Conservation (phyloP, 1,284 basidiomycete genomes). For the Apiotrichum mycotoxinovorans region DNA sequence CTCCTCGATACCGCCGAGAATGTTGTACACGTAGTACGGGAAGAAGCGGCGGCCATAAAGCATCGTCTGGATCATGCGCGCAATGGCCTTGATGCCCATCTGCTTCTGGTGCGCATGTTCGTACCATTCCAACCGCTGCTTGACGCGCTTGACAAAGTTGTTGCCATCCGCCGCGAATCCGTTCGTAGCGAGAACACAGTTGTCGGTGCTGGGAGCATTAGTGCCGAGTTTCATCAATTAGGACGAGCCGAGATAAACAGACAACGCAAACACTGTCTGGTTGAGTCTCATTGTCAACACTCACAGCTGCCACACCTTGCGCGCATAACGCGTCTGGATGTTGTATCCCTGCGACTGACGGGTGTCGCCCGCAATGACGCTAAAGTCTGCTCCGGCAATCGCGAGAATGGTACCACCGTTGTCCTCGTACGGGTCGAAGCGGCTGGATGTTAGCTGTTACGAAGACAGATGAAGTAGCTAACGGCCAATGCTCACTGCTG, state of each 20-base stretch:
- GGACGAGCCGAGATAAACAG: neutral
- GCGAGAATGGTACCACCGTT: slow-evolving; percentile 94
- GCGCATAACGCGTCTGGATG: slow-evolving; percentile 94
- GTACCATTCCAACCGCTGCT: slow-evolving; percentile 95
- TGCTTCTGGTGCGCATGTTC: slow-evolving; percentile 88
- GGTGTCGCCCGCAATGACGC: slow-evolving; percentile 90
- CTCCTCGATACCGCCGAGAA: slow-evolving; percentile 88
- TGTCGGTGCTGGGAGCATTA: slow-evolving; percentile 66
- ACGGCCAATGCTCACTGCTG: slow-evolving; percentile 35
- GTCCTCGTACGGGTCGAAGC: slow-evolving; percentile 81
- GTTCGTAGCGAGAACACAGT: slow-evolving; percentile 85
- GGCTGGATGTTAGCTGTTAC: slow-evolving; percentile 27
- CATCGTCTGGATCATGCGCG: slow-evolving; percentile 92
- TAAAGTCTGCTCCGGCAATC: slow-evolving; percentile 85
- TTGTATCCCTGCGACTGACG: slow-evolving; percentile 89
- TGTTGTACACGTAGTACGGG: slow-evolving; percentile 94
- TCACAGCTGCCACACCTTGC: slow-evolving; percentile 55
- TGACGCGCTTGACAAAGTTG: slow-evolving; percentile 91
- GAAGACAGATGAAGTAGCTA: neutral
- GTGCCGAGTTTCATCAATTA: neutral
- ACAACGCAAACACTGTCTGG: neutral
- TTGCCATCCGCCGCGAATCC: slow-evolving; percentile 94
- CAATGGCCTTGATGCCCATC: slow-evolving; percentile 87
- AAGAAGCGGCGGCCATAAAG: slow-evolving; percentile 90
- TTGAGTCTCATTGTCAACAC: slow-evolving; percentile 12